Conservation (phyloP, 345 rosid species). For the Turnera subulata region DNA sequence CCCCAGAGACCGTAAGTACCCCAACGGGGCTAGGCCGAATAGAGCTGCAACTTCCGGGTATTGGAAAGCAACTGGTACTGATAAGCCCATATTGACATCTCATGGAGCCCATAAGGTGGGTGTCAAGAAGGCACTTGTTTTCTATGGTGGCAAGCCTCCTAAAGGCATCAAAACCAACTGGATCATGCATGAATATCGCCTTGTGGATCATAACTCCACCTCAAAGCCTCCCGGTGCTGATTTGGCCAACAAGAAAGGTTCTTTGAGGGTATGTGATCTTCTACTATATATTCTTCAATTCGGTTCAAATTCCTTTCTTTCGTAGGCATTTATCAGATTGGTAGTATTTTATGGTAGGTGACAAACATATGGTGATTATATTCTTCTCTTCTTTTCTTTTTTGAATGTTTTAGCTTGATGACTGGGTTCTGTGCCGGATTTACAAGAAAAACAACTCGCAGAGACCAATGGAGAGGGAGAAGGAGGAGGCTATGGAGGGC, state of each 20-base stretch:
- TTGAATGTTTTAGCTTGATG: slow-evolving; percentile 44
- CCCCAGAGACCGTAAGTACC: slow-evolving; percentile 92
- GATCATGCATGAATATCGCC: slow-evolving; percentile 98
- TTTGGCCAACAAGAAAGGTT: slow-evolving; percentile 36
- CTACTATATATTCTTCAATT: background rate
- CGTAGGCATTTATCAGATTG: too few species aligned
- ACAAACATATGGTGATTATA: too few species aligned
- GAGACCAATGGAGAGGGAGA: slow-evolving; percentile 45
- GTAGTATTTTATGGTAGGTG: too few species aligned
- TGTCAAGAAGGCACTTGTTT: slow-evolving; percentile 87
- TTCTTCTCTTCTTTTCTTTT: background rate
- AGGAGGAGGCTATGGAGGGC: slow-evolving; percentile 43
- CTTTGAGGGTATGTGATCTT: slow-evolving; percentile 45
- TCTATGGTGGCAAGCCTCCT: slow-evolving; percentile 94
- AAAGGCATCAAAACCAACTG: slow-evolving; percentile 95
- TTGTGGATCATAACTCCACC: slow-evolving; percentile 34
- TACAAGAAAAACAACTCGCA: slow-evolving; percentile 59
- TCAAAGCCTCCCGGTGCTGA: slow-evolving; percentile 35
- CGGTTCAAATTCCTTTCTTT: background rate
- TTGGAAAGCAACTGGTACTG: slow-evolving; percentile 99
- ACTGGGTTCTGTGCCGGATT: slow-evolving; percentile 75
- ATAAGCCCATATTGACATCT: slow-evolving; percentile 74
- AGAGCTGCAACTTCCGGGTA: slow-evolving; percentile 95
- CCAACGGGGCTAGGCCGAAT: slow-evolving; percentile 96
- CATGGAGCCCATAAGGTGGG: slow-evolving; percentile 71